These are phyloP conservation scores for Proliferodiscus dingleyae DNA, from an alignment of 2,329 filamentous ascomycete species.

Conservation along the genomic window DNA sequence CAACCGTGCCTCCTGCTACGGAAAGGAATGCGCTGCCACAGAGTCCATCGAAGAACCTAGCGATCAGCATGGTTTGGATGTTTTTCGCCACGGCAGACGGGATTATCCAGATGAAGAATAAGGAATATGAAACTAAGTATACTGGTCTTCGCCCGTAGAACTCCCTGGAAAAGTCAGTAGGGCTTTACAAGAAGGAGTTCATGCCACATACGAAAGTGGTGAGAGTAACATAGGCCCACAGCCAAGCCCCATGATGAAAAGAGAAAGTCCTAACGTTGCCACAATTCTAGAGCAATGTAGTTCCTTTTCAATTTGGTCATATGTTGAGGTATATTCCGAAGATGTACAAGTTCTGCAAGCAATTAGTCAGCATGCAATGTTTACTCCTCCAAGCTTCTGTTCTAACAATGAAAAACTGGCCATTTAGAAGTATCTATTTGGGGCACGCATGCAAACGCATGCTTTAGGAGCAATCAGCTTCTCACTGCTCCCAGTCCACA, in stretches of 20 bases:
- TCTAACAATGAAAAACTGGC: no score
- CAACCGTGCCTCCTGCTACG: slow-evolving; percentile 81
- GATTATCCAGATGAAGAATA: slow-evolving; percentile 76
- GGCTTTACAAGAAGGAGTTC: slow-evolving; percentile 5
- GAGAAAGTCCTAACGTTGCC: slow-evolving; percentile 73
- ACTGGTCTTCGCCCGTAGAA: slow-evolving; percentile 82
- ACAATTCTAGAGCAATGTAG: slow-evolving; percentile 68
- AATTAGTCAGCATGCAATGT: slow-evolving; percentile 1
- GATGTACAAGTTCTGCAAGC: slow-evolving; percentile 67
- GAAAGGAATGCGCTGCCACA: slow-evolving; percentile 63
- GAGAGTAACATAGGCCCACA: slow-evolving; percentile 51
- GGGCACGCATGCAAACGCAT: no score
- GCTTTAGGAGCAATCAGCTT: background rate
- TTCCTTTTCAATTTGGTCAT: slow-evolving; percentile 68
- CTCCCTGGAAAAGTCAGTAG: slow-evolving; percentile 31
- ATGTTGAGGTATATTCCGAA: slow-evolving; percentile 85
- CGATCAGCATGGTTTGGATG: slow-evolving; percentile 72
- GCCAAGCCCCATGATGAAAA: slow-evolving; percentile 74
- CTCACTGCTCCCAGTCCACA: no score
- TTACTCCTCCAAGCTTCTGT: no score
- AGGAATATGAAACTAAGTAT: slow-evolving; percentile 68
- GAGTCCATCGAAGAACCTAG: slow-evolving; percentile 72
- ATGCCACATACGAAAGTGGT: slow-evolving; percentile 43
- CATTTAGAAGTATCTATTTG: no score
- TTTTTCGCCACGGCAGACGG: slow-evolving; percentile 78